A percentile compares a stretch with the other conserved stretches of the same genome.
These are phyloP conservation scores for Suillus occidentalis DNA, from an alignment of 768 basidiomycete species.

Conservation along the genomic window DNA sequence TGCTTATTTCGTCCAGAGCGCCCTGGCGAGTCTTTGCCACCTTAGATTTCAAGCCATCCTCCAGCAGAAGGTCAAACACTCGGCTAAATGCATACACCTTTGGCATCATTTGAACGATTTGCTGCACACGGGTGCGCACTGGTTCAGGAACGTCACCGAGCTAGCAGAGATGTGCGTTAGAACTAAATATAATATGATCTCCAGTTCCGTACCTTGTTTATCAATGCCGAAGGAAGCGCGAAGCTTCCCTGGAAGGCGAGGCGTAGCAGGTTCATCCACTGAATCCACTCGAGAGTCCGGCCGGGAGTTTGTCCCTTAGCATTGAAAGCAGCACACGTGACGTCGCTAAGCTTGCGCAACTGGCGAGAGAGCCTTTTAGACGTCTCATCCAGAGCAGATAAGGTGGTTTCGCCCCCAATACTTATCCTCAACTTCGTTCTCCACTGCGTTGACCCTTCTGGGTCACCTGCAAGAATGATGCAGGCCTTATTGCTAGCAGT, in stretches of 20 bases:
- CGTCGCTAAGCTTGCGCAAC: too few relatives aligned
- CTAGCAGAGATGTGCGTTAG: conserved; percentile 40
- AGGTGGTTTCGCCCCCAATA: too few relatives aligned
- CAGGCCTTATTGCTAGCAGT: too few relatives aligned
- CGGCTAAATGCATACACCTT: conserved; percentile 93
- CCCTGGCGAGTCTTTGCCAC: conserved; percentile 91
- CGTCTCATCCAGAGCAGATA: too few relatives aligned
- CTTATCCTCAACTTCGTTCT: too few relatives aligned
- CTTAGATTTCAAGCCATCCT: conserved; percentile 87
- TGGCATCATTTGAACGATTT: conserved; percentile 81
- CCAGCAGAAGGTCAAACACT: conserved; percentile 82
- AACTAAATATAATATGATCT: neutral
- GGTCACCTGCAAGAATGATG: too few relatives aligned
- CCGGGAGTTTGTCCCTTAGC: conserved; percentile 46
- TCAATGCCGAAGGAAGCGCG: conserved; percentile 83
- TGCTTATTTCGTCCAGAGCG: conserved; percentile 76
- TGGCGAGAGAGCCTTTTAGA: too few relatives aligned
- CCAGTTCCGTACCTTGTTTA: conserved; percentile 69
- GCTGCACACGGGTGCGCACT: conserved; percentile 75
- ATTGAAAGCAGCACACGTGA: too few relatives aligned
- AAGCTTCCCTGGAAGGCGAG: conserved; percentile 42
- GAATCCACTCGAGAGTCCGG: conserved; percentile 45
- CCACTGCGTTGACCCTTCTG: too few relatives aligned
- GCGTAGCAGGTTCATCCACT: conserved; percentile 33
- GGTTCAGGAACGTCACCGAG: conserved; percentile 91